Percentiles rank a stretch among this genome's conserved stretches.
Evolutionary conservation across 208 protist species (phyloP).

Genomic region (Leishmania tarentolae): DNA sequence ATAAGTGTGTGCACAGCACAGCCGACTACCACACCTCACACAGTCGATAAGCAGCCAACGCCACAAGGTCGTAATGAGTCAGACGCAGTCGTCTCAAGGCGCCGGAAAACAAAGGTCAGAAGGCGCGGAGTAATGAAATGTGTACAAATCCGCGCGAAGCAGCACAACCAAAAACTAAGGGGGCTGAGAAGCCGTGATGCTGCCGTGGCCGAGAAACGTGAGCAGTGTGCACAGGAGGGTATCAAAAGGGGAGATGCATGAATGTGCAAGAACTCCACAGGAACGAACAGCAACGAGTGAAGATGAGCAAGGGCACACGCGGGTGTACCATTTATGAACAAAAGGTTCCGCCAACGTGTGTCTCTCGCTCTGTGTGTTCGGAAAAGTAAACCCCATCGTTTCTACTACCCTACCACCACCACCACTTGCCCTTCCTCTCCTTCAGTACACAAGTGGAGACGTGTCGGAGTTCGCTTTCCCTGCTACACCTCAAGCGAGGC

Average conservation of each 20-base stretch:
- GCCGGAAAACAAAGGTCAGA: background rate
- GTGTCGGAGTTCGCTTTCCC: background rate
- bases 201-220: no score
- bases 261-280: background rate
- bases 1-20: background rate
- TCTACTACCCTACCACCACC: background rate
- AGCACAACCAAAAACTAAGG: background rate
- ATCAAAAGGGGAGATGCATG: background rate
- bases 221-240: background rate
- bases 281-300: background rate
- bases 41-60: background rate
- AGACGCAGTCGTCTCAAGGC: background rate
- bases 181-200: background rate
- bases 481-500: background rate
- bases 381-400: background rate
- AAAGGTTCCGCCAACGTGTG: background rate
- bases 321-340: background rate
- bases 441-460: background rate
- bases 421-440: background rate
- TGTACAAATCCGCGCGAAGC: background rate
- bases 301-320: background rate
- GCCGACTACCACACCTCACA: background rate
- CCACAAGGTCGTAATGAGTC: background rate
- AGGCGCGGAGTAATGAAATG: background rate
- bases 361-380: background rate